Evolutionary conservation across 2,329 filamentous ascomycete genomes (phyloP), one percentile per base, ranked within the genome.

Genomic region (Pezicula rhizophila): DNA sequence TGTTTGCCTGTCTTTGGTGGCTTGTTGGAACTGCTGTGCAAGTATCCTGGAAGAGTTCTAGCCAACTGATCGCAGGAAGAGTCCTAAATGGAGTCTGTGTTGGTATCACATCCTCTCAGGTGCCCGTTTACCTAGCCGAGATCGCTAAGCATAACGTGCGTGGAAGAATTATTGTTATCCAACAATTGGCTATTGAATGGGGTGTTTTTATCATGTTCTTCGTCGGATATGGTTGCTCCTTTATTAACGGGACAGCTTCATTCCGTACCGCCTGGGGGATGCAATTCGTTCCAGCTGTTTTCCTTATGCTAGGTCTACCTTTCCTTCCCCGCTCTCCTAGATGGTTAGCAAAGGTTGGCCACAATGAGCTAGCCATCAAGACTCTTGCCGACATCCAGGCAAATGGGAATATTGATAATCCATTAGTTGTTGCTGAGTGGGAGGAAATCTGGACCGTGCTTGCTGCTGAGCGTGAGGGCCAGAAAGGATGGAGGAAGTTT

Each of bases 41-140:
- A 45, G 75, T 71, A 41, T 74, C 78, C 10, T 67, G 78, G 6
- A 77, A 82, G 57, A 76, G 79, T 61, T 79, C 83, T 49, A 72
- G 69, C 34, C 81, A 82, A 85, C 72, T 89, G 18, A 77, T 84
- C 42, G 80, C 78, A 23, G 84, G 84, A 42, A 84, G 85, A 58
- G 64, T 86, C 63, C 79, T 89, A 69, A 87, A 87, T 67, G 85
- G 85, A 51, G 63, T 88, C 55, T 78, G 78, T 42, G 84, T 88
- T 51, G 85, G 85, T 55, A 87, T 88, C 62, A 84, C 79, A 64
- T 87, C 82, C 20, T 82, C 84, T 23, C 82, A 87, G 61, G 84
- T 86, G 2, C 83, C 82, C 0, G 82, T 86, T 50, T 87, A 87
- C 64, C 79, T 87, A 44, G 78, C 81, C 28, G 85, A 88, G 62